These are phyloP conservation scores for Podospora appendiculata DNA, from an alignment of 495 filamentous ascomycete species.

Conservation along the genomic window DNA sequence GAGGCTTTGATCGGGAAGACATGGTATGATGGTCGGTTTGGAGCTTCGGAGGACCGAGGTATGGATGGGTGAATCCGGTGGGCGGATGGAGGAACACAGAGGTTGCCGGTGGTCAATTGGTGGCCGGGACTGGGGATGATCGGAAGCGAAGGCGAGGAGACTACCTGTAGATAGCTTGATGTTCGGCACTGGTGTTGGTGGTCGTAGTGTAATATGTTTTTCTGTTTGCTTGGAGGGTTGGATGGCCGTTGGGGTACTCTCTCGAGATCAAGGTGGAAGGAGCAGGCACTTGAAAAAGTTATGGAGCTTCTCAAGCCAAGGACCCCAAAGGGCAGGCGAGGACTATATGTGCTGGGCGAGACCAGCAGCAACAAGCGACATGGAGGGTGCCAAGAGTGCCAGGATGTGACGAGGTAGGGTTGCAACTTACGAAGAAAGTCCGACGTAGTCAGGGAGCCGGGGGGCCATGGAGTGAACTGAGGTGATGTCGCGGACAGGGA, in stretches of 20 bases:
- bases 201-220: neutral
- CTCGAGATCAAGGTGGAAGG: neutral
- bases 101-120: too few species aligned
- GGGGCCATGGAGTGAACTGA: too few species aligned
- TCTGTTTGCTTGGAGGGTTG: neutral
- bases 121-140: neutral
- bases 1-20: constrained; percentile 29
- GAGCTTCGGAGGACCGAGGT: too few species aligned
- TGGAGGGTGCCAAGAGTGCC: neutral
- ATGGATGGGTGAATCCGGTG: too few species aligned
- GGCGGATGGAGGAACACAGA: too few species aligned
- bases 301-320: neutral
- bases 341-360: neutral
- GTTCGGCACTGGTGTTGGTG: neutral
- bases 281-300: neutral
- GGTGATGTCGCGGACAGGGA: neutral
- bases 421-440: neutral
- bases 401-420: neutral
- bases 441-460: neutral
- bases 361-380: neutral
- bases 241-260: neutral
- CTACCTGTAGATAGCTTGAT: neutral
- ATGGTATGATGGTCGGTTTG: constrained; percentile 10
- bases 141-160: neutral
- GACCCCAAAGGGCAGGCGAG: neutral